Evolutionary conservation across 345 rosid genomes (phyloP).

Genomic region (Combretum micranthum): DNA sequence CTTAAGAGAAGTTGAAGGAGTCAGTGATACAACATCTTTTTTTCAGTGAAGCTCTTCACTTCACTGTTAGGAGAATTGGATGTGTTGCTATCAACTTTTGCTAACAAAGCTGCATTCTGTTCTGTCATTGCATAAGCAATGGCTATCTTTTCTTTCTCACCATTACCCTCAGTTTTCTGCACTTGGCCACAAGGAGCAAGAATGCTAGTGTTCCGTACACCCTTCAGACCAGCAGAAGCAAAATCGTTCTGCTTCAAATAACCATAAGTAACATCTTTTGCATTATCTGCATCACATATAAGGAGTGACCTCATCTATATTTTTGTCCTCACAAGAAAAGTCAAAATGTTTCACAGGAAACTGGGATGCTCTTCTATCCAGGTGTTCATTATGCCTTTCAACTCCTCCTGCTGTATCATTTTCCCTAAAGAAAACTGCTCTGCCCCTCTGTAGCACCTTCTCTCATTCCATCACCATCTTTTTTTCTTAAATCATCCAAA

Average conservation of each 20-base stretch:
- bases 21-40: slow-evolving; percentile 38
- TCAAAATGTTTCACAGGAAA: slow-evolving; percentile 87
- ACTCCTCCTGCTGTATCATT: slow-evolving; percentile 24
- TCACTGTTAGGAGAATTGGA: slow-evolving; percentile 26
- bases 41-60: slow-evolving; percentile 25
- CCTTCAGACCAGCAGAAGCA: slow-evolving; percentile 4
- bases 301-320: slow-evolving; percentile 24
- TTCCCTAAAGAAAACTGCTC: slow-evolving; percentile 27
- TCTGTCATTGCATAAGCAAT: slow-evolving; percentile 16
- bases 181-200: slow-evolving; percentile 9
- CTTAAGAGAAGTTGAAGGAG: slow-evolving; percentile 61
- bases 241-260: slow-evolving; percentile 28
- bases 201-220: slow-evolving; percentile 12
- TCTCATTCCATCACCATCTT: slow-evolving; percentile 23
- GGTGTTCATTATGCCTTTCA: slow-evolving; percentile 32
- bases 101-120: slow-evolving; percentile 19
- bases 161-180: slow-evolving; percentile 24
- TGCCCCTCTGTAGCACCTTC: slow-evolving; percentile 34
- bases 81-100: slow-evolving; percentile 22
- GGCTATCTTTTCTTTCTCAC: slow-evolving; percentile 17
- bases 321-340: slow-evolving; percentile 56
- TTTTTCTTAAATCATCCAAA: slow-evolving; percentile 19
- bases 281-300: slow-evolving; percentile 18
- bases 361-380: slow-evolving; percentile 38
- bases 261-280: slow-evolving; percentile 12